Base-by-base conservation (phyloP, 108 stramenopile species). In the Halocafeteria seosinensis region DNA sequence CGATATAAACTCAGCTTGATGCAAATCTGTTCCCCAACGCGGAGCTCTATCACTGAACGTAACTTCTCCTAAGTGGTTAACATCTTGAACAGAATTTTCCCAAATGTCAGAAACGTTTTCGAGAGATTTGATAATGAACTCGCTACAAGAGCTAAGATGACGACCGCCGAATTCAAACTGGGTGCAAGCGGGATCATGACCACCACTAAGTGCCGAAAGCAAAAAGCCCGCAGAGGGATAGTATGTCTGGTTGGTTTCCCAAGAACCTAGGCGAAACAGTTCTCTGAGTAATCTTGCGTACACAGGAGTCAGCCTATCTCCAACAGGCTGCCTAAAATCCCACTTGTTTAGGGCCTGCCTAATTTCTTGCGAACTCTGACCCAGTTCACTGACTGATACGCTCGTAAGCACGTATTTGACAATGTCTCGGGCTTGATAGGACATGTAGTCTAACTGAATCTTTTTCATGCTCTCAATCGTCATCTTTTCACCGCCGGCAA, bases 1-100 rank as follows among this genome's bases (percentile, higher is more conserved):
- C 21, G 27, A 30, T 28, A 32, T 3, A 25, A 67, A 67, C 34
- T 13, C 9, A 0, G 37, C 52, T 34, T 32, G 24, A 50, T 67
- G 66, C 55, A 66, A 17, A 9, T 60, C 65, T 3, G 12, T 4
- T 31, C 66, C 66, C 66, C 66, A 67, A 8, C 37, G 27, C 1
- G 8, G 1, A 17, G n/a, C 42, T 17, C 17, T n/a, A 47, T 17
- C 42, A 47, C 42, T n/a, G n/a, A 47, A n/a, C 17, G 42, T n/a
- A 47, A n/a, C 42, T 47, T 47, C 17, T 21, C n/a, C 17, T 47
- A 17, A n/a, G 17, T 47, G 42, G 17, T n/a, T 47, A n/a, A n/a
- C 17, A 17, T 47, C 17, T n/a, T 47, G 17, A 47, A n/a, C 17
- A 17, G 42, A n/a, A 17, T n/a, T n/a, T 47, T 47, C 42, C 17